A percentile compares a stretch with the other conserved stretches of the same genome.
phyloP scores from a whole-genome alignment of 331 rosid genomes.

The Rosa hybrid region DNA sequence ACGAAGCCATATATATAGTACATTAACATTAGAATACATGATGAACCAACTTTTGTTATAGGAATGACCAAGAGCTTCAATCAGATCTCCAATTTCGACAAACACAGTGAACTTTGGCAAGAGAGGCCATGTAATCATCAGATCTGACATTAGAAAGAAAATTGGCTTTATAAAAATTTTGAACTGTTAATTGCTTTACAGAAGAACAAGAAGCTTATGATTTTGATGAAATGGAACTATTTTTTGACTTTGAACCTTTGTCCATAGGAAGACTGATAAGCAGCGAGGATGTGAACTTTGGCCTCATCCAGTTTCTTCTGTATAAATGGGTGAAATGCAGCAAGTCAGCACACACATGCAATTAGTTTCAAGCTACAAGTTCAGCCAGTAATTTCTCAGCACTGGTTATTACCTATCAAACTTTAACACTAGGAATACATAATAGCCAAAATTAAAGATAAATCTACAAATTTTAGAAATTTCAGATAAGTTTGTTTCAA shows the following conservation, averaged over 20 bases:
- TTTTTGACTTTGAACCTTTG: slow-evolving; percentile 58
- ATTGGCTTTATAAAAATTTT: neutral
- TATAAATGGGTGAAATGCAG: slow-evolving; percentile 14
- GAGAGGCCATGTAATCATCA: slow-evolving; percentile 90
- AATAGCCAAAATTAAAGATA: neutral
- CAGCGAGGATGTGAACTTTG: slow-evolving; percentile 63
- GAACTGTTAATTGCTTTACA: neutral
- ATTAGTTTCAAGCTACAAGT: neutral
- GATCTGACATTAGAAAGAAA: slow-evolving; percentile 52
- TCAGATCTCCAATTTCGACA: slow-evolving; percentile 66
- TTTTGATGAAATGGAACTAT: neutral
- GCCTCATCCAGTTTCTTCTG: slow-evolving; percentile 68
- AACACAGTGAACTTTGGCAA: slow-evolving; percentile 78
- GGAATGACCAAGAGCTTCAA: slow-evolving; percentile 20
- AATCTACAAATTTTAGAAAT: no score
- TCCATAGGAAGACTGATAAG: slow-evolving; percentile 74
- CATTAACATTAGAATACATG: neutral
- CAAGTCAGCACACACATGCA: slow-evolving; percentile 14
- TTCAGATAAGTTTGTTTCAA: neutral
- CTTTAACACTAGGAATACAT: neutral
- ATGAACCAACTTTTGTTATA: neutral
- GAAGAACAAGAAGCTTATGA: neutral
- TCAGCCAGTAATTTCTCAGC: slow-evolving; percentile 9
- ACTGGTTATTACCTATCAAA: no score
- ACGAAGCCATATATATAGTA: neutral